Percentiles rank a stretch among this genome's conserved stretches.
These are phyloP conservation scores for Nicotiana rustica DNA, from an alignment of 305 asterid species.

Conservation along the genomic window DNA sequence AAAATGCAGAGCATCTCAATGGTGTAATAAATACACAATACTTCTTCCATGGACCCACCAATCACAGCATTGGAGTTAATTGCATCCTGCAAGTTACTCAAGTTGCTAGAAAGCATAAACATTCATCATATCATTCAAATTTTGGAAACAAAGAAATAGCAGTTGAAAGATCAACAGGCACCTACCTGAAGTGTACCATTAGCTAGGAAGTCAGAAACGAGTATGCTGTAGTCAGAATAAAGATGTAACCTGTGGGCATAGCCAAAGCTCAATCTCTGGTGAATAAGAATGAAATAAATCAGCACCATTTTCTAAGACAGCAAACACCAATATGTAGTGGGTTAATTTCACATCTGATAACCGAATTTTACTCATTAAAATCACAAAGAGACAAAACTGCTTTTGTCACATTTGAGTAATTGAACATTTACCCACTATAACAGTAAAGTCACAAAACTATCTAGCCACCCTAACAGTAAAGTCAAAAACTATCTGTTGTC, in stretches of 20 bases:
- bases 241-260: conserved; percentile 89
- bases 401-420: too few relatives aligned
- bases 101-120: conserved; percentile 36
- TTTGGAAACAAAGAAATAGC: background rate
- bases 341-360: too few relatives aligned
- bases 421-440: too few relatives aligned
- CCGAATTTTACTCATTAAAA: too few relatives aligned
- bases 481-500: too few relatives aligned
- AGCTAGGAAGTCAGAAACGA: conserved; percentile 77
- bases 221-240: conserved; percentile 87
- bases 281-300: conserved; percentile 34
- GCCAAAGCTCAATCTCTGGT: conserved; percentile 85
- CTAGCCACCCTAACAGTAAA: too few relatives aligned
- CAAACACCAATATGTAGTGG: conserved; percentile 26
- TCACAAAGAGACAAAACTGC: too few relatives aligned
- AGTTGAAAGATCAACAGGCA: conserved; percentile 39
- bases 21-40: conserved; percentile 84
- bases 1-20: conserved; percentile 88
- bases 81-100: conserved; percentile 72
- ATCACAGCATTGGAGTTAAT: conserved; percentile 67
- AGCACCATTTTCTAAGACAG: conserved; percentile 9
- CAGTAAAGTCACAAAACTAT: too few relatives aligned
- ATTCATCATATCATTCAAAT: conserved; percentile 20
- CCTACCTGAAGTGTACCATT: conserved; percentile 95
- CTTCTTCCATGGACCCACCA: conserved; percentile 88